A percentile compares a stretch with the other conserved stretches of the same genome.
These are phyloP conservation scores for Rickenella mellea DNA, from an alignment of 768 basidiomycete genomes.

Conservation along the genomic window DNA sequence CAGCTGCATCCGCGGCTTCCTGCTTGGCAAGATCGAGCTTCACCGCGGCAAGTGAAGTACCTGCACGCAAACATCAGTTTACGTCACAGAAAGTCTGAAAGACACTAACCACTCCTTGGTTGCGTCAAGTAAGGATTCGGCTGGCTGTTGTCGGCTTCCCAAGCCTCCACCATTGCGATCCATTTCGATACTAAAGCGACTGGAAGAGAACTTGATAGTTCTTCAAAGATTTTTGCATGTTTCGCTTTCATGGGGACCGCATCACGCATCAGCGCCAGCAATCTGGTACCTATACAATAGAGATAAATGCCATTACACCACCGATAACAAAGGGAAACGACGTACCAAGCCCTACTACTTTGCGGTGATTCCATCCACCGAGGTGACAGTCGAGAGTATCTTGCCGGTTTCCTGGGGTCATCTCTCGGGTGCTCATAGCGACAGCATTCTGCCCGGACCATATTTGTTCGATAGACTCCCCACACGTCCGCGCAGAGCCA, in stretches of 20 bases:
- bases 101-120: slow-evolving; percentile 1
- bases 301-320: no score
- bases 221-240: not conserved
- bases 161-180: not conserved
- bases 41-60: not conserved
- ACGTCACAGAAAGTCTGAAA: not conserved
- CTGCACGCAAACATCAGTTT: not conserved
- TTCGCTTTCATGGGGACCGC: no score
- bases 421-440: slow-evolving; percentile 10
- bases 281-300: no score
- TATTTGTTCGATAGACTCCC: slow-evolving; percentile 13
- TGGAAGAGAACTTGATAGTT: not conserved
- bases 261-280: no score
- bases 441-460: slow-evolving; percentile 12
- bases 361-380: slow-evolving; percentile 9
- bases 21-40: not conserved
- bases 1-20: not conserved
- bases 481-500: slow-evolving; percentile 15
- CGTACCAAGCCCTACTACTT: slow-evolving; percentile 4
- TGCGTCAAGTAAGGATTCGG: slow-evolving; percentile 12
- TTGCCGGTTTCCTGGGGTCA: slow-evolving; percentile 7
- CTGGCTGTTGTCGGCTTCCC: slow-evolving; percentile 2
- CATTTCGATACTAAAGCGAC: not conserved
- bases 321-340: not conserved
- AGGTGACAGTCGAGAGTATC: slow-evolving; percentile 12